These are phyloP conservation scores for Cutaneotrichosporon sp. DNA, from an alignment of 1,284 basidiomycete species.

Conservation along the genomic window DNA sequence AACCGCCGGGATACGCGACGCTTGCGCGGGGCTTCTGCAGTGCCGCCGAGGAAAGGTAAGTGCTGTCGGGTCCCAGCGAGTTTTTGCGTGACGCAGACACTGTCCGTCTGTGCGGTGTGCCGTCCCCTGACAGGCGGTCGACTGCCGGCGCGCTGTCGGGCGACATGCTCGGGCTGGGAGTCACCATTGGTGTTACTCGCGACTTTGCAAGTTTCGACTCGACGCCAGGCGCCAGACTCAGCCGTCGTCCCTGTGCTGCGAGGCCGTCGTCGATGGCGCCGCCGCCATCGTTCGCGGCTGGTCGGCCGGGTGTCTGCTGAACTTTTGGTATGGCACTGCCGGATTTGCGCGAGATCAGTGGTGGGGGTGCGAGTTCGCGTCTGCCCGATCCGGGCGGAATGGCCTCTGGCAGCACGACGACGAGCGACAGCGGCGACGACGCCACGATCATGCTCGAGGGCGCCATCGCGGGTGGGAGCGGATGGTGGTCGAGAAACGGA, in stretches of 20 bases:
- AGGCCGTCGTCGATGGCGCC: conserved; percentile 5
- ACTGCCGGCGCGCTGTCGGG: not conserved
- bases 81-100: not conserved
- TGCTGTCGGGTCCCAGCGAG: not conserved
- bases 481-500: not conserved
- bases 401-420: conserved; percentile 32
- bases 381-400: conserved; percentile 6
- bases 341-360: not conserved
- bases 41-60: not conserved
- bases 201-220: conserved; percentile 24
- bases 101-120: not conserved
- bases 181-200: not conserved
- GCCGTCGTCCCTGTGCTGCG: conserved; percentile 25
- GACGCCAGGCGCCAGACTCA: conserved; percentile 36
- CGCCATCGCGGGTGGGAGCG: not conserved
- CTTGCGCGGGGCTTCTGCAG: conserved; percentile 21
- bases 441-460: not conserved
- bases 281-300: not conserved
- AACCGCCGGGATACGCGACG: conserved; percentile 26
- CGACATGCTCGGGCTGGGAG: not conserved
- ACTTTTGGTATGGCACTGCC: not conserved
- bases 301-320: conserved; percentile 3
- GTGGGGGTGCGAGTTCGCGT: not conserved
- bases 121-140: not conserved
- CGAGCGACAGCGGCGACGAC: conserved; percentile 22